Base-by-base conservation (phyloP, 1,284 basidiomycete species). In the Sanghuangporus weigelae region DNA sequence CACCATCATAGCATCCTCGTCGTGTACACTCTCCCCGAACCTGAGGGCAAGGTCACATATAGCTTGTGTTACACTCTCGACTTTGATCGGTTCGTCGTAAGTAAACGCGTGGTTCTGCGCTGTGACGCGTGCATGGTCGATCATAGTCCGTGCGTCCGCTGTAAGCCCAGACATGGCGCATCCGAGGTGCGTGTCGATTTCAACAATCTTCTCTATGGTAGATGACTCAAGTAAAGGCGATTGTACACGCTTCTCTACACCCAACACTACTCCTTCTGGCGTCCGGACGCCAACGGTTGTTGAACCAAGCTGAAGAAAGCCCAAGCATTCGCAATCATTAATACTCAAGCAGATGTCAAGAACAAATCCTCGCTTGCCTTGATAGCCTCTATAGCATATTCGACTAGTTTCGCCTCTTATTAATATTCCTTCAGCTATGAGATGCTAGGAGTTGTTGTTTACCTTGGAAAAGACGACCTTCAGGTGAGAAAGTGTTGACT, bases 141-240 rank as follows among this genome's bases (percentile, higher is more conserved):
- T 94, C 93, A 99, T 99, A 53, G 97, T 99, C 69, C 97, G 86
- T 58, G 97, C 97, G 77, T 99, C 97, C 59, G 97, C 97, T 39
- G 95, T 97, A 68, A 99, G 84, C 23, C 96, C 96, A 62, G 93
- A 96, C 95, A 99, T 98, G 62, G 97, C 97, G 70, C 96, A 98
- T 19, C 95, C 97, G 62, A 99, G 85, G 78, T 99, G 97, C 16
- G 78, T 73, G 78, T 99, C 97, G 71, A 99, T 98, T 81, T 99
- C 96, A 96, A 99, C 98, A 75, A 99, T 99, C 82, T 99, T 99
- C 76, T 99, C 97, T 74, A 99, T 96, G 62, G 95, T 96, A 67
- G 87, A 92, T 19, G 93, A 89, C 79, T 98, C 97, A 69, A 99
- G 87, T 61, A 99, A 85, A 26, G 95, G 92, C 0, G 96, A 98